Evolutionary conservation across 148 eudicot genomes (phyloP).

Genomic region (Nyssa sinensis): DNA sequence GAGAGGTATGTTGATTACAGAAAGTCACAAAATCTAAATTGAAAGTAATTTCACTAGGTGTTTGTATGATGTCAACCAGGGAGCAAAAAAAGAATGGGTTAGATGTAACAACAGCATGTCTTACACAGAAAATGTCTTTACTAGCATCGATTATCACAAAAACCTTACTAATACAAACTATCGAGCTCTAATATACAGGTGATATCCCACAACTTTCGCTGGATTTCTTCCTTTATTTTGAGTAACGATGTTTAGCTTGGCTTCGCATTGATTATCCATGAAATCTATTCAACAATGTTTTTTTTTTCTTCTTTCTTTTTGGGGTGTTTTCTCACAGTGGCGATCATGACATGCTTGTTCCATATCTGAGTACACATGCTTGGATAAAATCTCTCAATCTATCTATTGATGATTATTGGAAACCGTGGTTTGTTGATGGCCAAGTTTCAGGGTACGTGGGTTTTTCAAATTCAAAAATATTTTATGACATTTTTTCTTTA

Average conservation of each 20-base stretch:
- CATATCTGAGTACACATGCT: slow-evolving; percentile 16
- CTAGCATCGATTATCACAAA: slow-evolving; percentile 27
- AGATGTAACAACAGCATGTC: slow-evolving; percentile 37
- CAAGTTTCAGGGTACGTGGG: slow-evolving; percentile 31
- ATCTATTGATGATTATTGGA: slow-evolving; percentile 21
- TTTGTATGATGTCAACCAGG: slow-evolving; percentile 20
- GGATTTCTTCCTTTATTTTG: no score
- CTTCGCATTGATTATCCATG: no score
- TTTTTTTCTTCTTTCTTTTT: no score
- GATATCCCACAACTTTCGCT: neutral
- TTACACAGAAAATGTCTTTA: slow-evolving; percentile 15
- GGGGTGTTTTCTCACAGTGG: slow-evolving; percentile 30
- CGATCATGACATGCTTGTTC: slow-evolving; percentile 27
- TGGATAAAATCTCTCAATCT: slow-evolving; percentile 17
- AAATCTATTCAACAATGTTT: neutral
- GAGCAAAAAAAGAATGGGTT: slow-evolving; percentile 32
- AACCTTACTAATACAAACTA: slow-evolving; percentile 23
- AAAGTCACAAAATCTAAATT: no score
- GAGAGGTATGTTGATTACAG: slow-evolving; percentile 22
- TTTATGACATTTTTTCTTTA: no score
- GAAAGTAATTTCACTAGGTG: neutral
- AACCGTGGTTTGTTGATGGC: slow-evolving; percentile 32
- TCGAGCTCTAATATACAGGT: slow-evolving; percentile 48
- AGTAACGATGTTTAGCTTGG: no score
- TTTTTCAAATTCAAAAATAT: no score